phyloP scores from a whole-genome alignment of 768 basidiomycete species.

The Pleurotus platypus region DNA sequence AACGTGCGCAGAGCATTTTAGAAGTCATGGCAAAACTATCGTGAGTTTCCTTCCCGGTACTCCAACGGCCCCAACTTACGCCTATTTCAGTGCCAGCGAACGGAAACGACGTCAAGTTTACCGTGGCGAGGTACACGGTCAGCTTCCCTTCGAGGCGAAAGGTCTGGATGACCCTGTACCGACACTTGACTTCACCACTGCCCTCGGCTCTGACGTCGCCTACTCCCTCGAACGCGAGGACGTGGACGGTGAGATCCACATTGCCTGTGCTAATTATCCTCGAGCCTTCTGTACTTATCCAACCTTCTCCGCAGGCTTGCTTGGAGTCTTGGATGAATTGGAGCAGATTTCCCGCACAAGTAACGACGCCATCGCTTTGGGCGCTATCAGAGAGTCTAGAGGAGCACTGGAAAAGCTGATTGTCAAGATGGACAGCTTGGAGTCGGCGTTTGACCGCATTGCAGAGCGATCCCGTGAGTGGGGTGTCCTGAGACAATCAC shows the following conservation, averaged over 20 bases:
- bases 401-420: slow-evolving; percentile 64
- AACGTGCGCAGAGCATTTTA: slow-evolving; percentile 74
- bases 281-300: not conserved
- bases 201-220: slow-evolving; percentile 54
- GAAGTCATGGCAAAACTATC: slow-evolving; percentile 87
- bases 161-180: slow-evolving; percentile 83
- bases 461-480: slow-evolving; percentile 78
- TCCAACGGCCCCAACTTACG: not conserved
- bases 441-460: slow-evolving; percentile 80
- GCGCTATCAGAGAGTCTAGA: slow-evolving; percentile 62
- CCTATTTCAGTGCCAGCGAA: slow-evolving; percentile 57
- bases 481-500: not conserved
- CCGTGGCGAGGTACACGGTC: slow-evolving; percentile 76
- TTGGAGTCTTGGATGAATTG: slow-evolving; percentile 62
- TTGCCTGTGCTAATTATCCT: not conserved
- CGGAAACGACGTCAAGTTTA: slow-evolving; percentile 83
- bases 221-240: slow-evolving; percentile 72
- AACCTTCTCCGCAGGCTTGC: slow-evolving; percentile 39
- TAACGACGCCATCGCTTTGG: slow-evolving; percentile 41
- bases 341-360: slow-evolving; percentile 50
- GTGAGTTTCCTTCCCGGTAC: slow-evolving; percentile 39
- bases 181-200: slow-evolving; percentile 74
- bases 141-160: slow-evolving; percentile 81
- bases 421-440: slow-evolving; percentile 74
- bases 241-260: slow-evolving; percentile 57